Evolutionary conservation across 2,329 filamentous ascomycete species (phyloP), one percentile per base, ranked within the genome.

Genomic region (Ophiostoma populinum): DNA sequence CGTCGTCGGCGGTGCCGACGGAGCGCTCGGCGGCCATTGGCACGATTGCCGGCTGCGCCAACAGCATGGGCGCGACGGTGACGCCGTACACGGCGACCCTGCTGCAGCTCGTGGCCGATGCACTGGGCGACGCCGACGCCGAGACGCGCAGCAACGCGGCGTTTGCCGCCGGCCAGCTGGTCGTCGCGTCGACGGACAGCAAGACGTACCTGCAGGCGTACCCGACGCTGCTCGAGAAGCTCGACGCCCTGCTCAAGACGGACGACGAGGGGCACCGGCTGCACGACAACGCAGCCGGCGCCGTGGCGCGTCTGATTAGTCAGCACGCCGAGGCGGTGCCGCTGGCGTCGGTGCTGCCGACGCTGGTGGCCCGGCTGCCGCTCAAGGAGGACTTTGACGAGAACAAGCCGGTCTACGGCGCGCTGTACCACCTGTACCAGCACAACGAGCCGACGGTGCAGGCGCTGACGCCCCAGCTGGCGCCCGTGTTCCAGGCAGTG

Each of bases 101-200:
- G 42, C 66, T 92, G 50, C 80, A 80, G 55, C 64, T 92, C 6
- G 66, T 95, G 24, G 60, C 92, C 38, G 86, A 92, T 58, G 81
- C 87, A 37, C 68, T 98, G 10, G 74, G 75, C 9, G 90, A 98
- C 49, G 80, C 90, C 50, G 86, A 98, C 51, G 63, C 76, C 22
- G 83, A 94, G 59, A 82, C 85, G 40, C 92, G 90, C 63, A 93
- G 85, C 46, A 95, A 95, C 54, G 83, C 90, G 16, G 85, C 86
- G 6, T 98, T 92, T 50, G 90, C 83, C 36, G 73, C 80, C 38
- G 90, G 90, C 27, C 70, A 92, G 43, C 68, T 98, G 31, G 72
- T 92, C 46, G 70, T 80, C 55, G 76, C 83, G 60, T 92, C 83
- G 9, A 70, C 71, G 38, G 75, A 90, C 47, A 63, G 70, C 45